phyloP scores from a whole-genome alignment of 768 basidiomycete genomes.

The Roridomyces roridus region DNA sequence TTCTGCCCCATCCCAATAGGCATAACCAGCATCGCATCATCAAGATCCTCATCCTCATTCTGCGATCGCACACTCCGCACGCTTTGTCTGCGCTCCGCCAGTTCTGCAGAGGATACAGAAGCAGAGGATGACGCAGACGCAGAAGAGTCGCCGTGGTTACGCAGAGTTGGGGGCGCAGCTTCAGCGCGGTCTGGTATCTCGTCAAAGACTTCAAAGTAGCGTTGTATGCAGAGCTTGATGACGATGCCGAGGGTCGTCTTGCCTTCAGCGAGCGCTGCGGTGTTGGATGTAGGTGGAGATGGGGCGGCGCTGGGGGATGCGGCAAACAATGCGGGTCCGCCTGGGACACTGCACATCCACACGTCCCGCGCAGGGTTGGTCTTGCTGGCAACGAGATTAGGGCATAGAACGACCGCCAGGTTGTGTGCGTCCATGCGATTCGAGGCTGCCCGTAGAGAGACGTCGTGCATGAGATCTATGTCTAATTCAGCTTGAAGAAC shows the following conservation, averaged over 20 bases:
- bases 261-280: conserved; percentile 45
- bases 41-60: conserved; percentile 76
- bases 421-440: conserved; percentile 89
- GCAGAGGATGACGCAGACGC: conserved; percentile 30
- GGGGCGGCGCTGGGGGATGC: conserved; percentile 24
- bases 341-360: conserved; percentile 70
- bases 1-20: conserved; percentile 56
- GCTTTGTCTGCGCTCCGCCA: conserved; percentile 26
- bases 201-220: conserved; percentile 88
- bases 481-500: conserved; percentile 15
- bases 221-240: conserved; percentile 78
- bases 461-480: conserved; percentile 80
- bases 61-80: conserved; percentile 22
- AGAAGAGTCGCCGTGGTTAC: conserved; percentile 35
- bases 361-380: conserved; percentile 72
- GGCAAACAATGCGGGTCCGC: conserved; percentile 46
- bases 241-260: conserved; percentile 73
- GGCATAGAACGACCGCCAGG: conserved; percentile 78
- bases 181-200: conserved; percentile 78
- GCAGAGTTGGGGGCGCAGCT: conserved; percentile 45
- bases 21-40: conserved; percentile 79
- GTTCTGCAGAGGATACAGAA: conserved; percentile 26
- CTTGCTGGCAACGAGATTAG: conserved; percentile 77
- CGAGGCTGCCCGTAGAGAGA: conserved; percentile 65
- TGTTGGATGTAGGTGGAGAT: conserved; percentile 24